phyloP scores from a whole-genome alignment of 2,329 filamentous ascomycete genomes.

The Atkinsonella hypoxylon region DNA sequence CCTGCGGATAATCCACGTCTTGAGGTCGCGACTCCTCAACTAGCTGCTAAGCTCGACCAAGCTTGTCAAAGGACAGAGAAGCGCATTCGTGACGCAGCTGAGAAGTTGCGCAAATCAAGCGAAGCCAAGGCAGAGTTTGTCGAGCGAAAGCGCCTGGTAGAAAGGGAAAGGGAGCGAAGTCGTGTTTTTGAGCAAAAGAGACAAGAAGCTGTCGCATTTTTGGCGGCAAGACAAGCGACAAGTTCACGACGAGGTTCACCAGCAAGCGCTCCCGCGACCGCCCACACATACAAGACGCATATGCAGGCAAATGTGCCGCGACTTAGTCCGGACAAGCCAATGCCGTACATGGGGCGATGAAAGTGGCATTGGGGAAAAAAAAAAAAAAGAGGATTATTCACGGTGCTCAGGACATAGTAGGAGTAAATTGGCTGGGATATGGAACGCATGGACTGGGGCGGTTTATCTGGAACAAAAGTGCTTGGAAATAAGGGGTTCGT shows the following conservation, averaged over 20 bases:
- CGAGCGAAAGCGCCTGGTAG: constrained; percentile 28
- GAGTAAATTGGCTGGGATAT: not conserved
- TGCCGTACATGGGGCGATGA: not conserved
- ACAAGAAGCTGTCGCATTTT: constrained; percentile 30
- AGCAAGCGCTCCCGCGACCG: constrained; percentile 13
- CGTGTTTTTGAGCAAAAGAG: constrained; percentile 36
- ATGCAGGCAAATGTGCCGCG: constrained; percentile 5
- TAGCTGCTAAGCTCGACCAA: constrained; percentile 35
- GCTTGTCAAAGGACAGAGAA: constrained; percentile 34
- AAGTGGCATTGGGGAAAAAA: no score
- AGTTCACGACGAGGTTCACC: constrained; percentile 19
- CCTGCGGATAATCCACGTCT: constrained; percentile 14
- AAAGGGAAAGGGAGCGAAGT: constrained; percentile 36
- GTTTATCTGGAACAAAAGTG: no score
- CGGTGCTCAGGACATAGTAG: not conserved
- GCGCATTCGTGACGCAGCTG: constrained; percentile 27
- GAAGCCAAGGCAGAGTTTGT: constrained; percentile 34
- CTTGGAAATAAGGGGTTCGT: no score
- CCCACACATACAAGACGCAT: constrained; percentile 9
- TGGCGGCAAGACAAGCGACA: constrained; percentile 19
- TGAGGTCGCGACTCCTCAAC: constrained; percentile 23
- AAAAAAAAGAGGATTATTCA: no score
- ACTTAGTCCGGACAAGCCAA: constrained; percentile 9
- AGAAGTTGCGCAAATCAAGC: constrained; percentile 28
- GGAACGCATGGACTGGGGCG: no score